Conservation (phyloP, 441 rosid species). For the Capsella rubella region DNA sequence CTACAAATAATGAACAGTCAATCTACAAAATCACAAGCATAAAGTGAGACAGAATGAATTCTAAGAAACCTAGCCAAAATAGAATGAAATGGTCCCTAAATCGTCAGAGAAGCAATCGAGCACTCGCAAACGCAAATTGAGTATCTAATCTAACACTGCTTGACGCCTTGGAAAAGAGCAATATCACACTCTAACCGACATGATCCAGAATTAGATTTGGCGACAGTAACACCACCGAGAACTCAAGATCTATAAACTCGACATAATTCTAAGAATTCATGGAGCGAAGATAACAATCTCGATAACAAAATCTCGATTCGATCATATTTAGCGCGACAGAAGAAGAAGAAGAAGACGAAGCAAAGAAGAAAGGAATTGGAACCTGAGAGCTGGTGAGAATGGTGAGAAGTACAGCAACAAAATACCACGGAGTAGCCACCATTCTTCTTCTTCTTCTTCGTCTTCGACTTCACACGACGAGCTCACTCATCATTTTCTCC, state of each 20-base stretch:
- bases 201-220: slow-evolving; percentile 4
- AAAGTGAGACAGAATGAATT: background rate
- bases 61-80: background rate
- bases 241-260: slow-evolving; percentile 5
- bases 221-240: background rate
- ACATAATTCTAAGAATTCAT: background rate
- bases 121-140: background rate
- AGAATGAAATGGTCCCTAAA: background rate
- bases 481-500: background rate
- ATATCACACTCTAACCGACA: slow-evolving; percentile 11
- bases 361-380: background rate
- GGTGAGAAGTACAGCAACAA: slow-evolving; percentile 75
- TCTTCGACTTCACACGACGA: slow-evolving; percentile 11
- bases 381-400: slow-evolving; percentile 88
- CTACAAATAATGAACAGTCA: background rate
- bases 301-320: background rate
- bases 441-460: slow-evolving; percentile 34
- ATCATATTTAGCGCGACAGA: background rate
- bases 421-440: slow-evolving; percentile 61
- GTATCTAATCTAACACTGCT: slow-evolving; percentile 1
- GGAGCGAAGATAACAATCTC: no score
- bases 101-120: background rate
- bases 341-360: background rate
- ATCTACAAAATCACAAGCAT: slow-evolving; percentile 2
- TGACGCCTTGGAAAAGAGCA: background rate